Evolutionary conservation across 108 stramenopile species (phyloP).

Genomic region (Cyclostephanos invisitatus): DNA sequence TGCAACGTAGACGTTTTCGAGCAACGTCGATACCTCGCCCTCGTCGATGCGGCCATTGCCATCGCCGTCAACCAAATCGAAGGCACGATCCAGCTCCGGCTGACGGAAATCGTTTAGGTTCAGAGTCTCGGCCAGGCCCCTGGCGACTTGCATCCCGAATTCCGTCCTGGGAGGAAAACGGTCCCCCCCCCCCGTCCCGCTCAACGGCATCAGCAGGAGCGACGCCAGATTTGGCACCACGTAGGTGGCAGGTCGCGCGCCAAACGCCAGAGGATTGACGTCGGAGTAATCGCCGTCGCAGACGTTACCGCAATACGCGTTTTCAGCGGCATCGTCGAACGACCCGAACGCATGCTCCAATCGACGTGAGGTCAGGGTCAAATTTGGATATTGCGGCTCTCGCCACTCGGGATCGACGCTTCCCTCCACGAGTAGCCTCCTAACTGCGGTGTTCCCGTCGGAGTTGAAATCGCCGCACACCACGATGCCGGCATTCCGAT

Average conservation of each 20-base stretch:
- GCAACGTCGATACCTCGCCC: constrained; percentile 27
- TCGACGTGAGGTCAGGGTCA: constrained; percentile 20
- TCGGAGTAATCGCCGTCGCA: constrained; percentile 42
- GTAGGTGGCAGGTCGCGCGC: constrained; percentile 36
- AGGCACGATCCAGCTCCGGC: constrained; percentile 33
- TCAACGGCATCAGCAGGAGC: constrained; percentile 26
- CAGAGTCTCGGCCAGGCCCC: constrained; percentile 28
- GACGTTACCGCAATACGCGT: constrained; percentile 36
- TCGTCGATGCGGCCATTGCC: constrained; percentile 41
- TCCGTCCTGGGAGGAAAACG: constrained; percentile 34
- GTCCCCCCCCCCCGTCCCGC: constrained; percentile 1
- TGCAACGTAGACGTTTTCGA: constrained; percentile 37
- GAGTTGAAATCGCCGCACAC: constrained; percentile 88
- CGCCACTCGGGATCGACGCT: constrained; percentile 54
- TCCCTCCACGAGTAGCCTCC: constrained; percentile 68
- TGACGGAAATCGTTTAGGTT: constrained; percentile 35
- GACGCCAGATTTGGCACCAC: constrained; percentile 46
- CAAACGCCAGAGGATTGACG: background rate
- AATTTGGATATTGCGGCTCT: constrained; percentile 37
- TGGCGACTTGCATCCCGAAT: constrained; percentile 37
- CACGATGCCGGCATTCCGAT: constrained; percentile 38
- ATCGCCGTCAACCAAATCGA: constrained; percentile 35
- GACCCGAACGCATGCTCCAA: constrained; percentile 22
- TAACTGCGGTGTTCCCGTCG: constrained; percentile 60
- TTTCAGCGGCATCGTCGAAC: constrained; percentile 40